Percentiles rank a stretch among this genome's conserved stretches.
These are phyloP conservation scores for Eucalyptus pauciflora DNA, from an alignment of 345 rosid genomes.

Conservation along the genomic window DNA sequence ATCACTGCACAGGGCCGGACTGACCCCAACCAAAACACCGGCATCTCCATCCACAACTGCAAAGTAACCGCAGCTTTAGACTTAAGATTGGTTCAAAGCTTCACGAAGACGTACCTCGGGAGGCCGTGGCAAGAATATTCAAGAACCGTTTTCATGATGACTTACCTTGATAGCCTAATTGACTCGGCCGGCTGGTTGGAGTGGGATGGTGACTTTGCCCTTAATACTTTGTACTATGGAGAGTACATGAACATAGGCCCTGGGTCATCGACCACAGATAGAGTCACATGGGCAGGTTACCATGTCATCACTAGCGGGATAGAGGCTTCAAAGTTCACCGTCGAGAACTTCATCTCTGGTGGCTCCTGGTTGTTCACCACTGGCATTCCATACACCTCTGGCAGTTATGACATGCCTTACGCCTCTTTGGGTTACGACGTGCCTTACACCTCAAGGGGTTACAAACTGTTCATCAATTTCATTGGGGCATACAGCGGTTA, in stretches of 20 bases:
- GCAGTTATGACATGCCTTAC: not conserved
- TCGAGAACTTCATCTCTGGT: slow-evolving; percentile 30
- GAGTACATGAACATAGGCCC: slow-evolving; percentile 41
- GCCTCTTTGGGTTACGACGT: not conserved
- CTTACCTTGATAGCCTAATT: slow-evolving; percentile 29
- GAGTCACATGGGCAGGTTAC: slow-evolving; percentile 45
- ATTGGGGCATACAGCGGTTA: not conserved
- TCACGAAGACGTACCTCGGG: slow-evolving; percentile 33
- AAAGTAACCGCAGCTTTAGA: slow-evolving; percentile 32
- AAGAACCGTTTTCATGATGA: slow-evolving; percentile 23
- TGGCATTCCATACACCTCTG: slow-evolving; percentile 29
- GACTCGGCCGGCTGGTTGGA: slow-evolving; percentile 40
- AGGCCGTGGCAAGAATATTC: slow-evolving; percentile 49
- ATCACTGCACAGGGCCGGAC: slow-evolving; percentile 47
- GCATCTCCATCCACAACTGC: slow-evolving; percentile 39
- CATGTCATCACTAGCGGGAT: slow-evolving; percentile 22
- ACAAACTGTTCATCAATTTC: not conserved
- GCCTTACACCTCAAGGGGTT: not conserved
- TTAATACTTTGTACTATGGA: slow-evolving; percentile 33
- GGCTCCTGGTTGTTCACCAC: slow-evolving; percentile 32
- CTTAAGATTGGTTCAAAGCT: slow-evolving; percentile 23
- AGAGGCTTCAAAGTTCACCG: slow-evolving; percentile 27
- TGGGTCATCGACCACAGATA: slow-evolving; percentile 18
- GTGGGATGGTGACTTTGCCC: slow-evolving; percentile 42
- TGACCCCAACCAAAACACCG: slow-evolving; percentile 51